Percentiles rank a stretch among this genome's conserved stretches.
phyloP scores from a whole-genome alignment of 768 basidiomycete genomes.

The button mushroom (Agaricus bisporus) region DNA sequence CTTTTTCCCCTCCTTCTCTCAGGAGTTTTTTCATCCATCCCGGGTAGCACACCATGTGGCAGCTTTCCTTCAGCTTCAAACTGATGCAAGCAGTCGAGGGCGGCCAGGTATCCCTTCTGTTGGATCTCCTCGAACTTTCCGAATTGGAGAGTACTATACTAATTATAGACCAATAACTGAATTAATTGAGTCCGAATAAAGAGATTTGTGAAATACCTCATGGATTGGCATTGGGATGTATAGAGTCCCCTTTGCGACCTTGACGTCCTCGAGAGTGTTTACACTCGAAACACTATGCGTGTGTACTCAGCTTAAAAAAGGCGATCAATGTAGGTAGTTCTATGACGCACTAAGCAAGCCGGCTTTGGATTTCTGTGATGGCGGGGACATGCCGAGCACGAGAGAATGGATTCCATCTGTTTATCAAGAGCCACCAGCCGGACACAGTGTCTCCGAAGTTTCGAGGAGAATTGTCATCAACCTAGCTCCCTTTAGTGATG shows the following conservation, averaged over 20 bases:
- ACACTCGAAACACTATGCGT: conserved; percentile 86
- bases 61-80: conserved; percentile 82
- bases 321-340: background rate
- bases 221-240: conserved; percentile 97
- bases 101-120: conserved; percentile 72
- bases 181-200: background rate
- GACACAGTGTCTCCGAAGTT: conserved; percentile 94
- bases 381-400: conserved; percentile 71
- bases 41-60: conserved; percentile 68
- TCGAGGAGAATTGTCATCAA: conserved; percentile 93
- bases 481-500: conserved; percentile 28
- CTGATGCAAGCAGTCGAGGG: conserved; percentile 62
- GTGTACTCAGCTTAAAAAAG: background rate
- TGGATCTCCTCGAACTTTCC: conserved; percentile 85
- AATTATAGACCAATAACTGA: conserved; percentile 2
- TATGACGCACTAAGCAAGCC: conserved; percentile 83
- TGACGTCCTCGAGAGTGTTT: conserved; percentile 93
- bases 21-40: conserved; percentile 36
- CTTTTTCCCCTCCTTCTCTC: conserved; percentile 69
- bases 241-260: conserved; percentile 78
- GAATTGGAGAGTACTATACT: conserved; percentile 92
- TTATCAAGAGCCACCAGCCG: conserved; percentile 93
- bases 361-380: conserved; percentile 90
- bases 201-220: conserved; percentile 42
- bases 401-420: conserved; percentile 90